Conservation (phyloP, 495 filamentous ascomycete genomes). For the Annulohypoxylon stygium region DNA sequence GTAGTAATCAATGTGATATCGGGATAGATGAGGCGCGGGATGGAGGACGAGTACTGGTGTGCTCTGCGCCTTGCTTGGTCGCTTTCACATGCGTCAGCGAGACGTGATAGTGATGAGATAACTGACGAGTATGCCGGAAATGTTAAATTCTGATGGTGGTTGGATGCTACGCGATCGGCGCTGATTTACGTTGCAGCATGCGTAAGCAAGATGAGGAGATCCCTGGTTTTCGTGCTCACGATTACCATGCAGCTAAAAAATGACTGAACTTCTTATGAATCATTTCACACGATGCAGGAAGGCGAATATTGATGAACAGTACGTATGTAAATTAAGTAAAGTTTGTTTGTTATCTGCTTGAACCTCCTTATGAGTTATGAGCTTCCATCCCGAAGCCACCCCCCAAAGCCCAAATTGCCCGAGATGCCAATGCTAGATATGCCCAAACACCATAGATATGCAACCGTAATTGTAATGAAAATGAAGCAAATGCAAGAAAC, state of each 20-base stretch:
- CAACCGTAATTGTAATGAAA: constrained; percentile 24
- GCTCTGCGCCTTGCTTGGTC: neutral
- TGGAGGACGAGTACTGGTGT: neutral
- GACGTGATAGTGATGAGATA: constrained; percentile 34
- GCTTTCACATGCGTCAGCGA: constrained; percentile 1
- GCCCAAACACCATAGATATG: constrained; percentile 26
- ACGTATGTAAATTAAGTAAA: constrained; percentile 31
- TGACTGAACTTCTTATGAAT: neutral
- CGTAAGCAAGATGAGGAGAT: constrained; percentile 38
- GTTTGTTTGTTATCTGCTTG: constrained; percentile 26
- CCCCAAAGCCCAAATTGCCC: constrained; percentile 19
- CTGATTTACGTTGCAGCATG: constrained; percentile 35
- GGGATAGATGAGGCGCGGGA: neutral
- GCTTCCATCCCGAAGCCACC: constrained; percentile 20
- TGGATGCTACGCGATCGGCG: constrained; percentile 25
- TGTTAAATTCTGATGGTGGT: constrained; percentile 4
- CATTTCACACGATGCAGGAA: neutral
- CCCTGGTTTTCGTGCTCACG: constrained; percentile 9
- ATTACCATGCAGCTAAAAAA: constrained; percentile 1
- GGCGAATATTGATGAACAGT: neutral
- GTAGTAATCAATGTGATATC: neutral
- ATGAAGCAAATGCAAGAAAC: constrained; percentile 27
- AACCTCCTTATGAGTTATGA: constrained; percentile 7
- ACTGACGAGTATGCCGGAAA: neutral
- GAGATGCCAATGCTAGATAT: constrained; percentile 27